Evolutionary conservation across 371 early-diverging fungal species (phyloP).

Genomic region (Coemansia sp.): DNA sequence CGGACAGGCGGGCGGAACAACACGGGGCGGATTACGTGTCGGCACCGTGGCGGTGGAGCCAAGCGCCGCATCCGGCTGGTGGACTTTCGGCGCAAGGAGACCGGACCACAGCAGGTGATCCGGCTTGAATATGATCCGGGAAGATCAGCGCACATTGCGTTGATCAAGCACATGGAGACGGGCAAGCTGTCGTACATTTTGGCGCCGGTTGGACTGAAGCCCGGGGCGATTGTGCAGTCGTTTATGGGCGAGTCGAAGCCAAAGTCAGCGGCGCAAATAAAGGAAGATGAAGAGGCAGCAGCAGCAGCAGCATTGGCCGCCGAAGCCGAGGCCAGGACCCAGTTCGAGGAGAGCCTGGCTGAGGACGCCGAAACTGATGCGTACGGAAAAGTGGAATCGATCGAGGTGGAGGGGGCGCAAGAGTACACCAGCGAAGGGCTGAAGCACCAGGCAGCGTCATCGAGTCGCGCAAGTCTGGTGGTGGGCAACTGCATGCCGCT

Average conservation of each 20-base stretch:
- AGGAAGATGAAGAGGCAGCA: not conserved
- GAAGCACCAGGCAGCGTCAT: constrained; percentile 51
- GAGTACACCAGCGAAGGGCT: constrained; percentile 17
- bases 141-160: constrained; percentile 87
- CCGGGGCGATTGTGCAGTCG: constrained; percentile 70
- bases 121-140: constrained; percentile 95
- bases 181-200: constrained; percentile 82
- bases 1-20: constrained; percentile 86
- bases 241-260: constrained; percentile 49
- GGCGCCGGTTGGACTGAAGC: constrained; percentile 73
- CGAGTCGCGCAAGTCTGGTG: constrained; percentile 70
- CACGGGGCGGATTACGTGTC: constrained; percentile 87
- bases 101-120: constrained; percentile 79
- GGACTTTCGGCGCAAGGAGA: constrained; percentile 78
- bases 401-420: constrained; percentile 9
- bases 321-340: not conserved
- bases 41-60: constrained; percentile 95
- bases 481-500: constrained; percentile 90
- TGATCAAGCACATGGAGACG: constrained; percentile 75
- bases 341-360: not conserved
- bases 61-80: constrained; percentile 84
- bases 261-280: constrained; percentile 6
- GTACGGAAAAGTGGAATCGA: not conserved
- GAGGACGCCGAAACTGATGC: constrained; percentile 16
- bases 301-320: not conserved